Evolutionary conservation across 2,329 filamentous ascomycete genomes (phyloP), one percentile per base, ranked within the genome.

Genomic region (Beauveria caledonica): DNA sequence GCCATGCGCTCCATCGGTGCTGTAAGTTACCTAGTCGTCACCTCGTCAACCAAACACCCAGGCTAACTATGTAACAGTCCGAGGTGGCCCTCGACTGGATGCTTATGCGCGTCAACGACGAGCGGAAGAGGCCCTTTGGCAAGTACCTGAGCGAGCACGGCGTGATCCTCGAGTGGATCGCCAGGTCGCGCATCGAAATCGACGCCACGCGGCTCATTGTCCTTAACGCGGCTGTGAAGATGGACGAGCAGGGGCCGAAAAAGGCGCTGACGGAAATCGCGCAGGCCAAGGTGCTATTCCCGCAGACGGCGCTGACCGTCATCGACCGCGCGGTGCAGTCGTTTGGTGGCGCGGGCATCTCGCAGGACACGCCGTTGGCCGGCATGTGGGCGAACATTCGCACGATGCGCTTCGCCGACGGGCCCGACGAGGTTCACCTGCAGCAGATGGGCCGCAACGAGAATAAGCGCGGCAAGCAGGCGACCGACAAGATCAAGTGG

Each of bases 271-370:
- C 88, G 73, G 91, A 97, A 74, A 99, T 99, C 66, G 93, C 92
- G 27, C 85, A 97, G 77, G 93, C 94, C 65, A 99, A 99, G 81
- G 87, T 97, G 0, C 83, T 96, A 19, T 88, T 96, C 9, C 94
- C 94, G 0, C 81, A 86, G 69, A 90, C 87, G 68, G 87, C 90
- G 1, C 81, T 97, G 66, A 86, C 85, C 19, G 90, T 97, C 68
- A 93, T 99, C 68, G 94, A 99, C 79, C 89, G 92, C 63, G 94
- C 94, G 0, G 86, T 99, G 13, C 94, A 99, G 81, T 84, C 90
- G 0, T 96, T 92, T 69, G 94, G 94, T 62, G 94, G 87, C 62
- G 91, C 89, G 4, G 94, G 94, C 71, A 88, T 99, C 53, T 89
- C 86, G 69, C 94, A 97, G 79, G 94, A 99, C 71, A 97, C 94